These are phyloP conservation scores for Luffa aegyptiaca DNA, from an alignment of 306 rosid species.

Conservation along the genomic window DNA sequence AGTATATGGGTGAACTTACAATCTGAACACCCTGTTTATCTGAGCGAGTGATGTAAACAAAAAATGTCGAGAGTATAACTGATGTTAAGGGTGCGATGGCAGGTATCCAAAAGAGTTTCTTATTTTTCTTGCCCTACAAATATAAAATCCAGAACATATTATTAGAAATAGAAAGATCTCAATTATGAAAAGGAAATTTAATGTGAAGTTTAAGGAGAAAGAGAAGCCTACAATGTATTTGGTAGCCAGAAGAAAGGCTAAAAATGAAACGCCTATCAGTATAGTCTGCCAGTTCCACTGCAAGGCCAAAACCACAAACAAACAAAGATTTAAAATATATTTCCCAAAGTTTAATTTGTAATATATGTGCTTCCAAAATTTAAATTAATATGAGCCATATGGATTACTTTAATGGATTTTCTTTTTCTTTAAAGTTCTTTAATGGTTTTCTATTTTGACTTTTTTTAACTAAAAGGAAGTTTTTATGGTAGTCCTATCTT, in stretches of 20 bases:
- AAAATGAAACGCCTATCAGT: slow-evolving; percentile 50
- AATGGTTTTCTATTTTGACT: too few species aligned
- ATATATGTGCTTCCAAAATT: neutral
- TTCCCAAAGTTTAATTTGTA: too few species aligned
- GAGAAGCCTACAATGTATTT: slow-evolving; percentile 45
- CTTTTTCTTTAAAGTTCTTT: too few species aligned
- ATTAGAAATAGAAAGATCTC: neutral
- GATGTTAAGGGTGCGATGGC: slow-evolving; percentile 77
- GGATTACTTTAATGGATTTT: too few species aligned
- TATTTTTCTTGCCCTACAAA: slow-evolving; percentile 50
- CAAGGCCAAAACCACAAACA: neutral
- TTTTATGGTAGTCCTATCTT: too few species aligned
- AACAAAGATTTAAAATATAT: neutral
- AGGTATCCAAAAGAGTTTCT: slow-evolving; percentile 70
- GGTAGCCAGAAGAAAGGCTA: slow-evolving; percentile 48
- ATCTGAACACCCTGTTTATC: slow-evolving; percentile 56
- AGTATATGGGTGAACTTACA: slow-evolving; percentile 31
- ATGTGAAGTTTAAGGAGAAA: neutral
- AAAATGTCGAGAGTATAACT: slow-evolving; percentile 57
- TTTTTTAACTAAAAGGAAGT: too few species aligned
- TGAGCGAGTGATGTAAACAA: slow-evolving; percentile 58
- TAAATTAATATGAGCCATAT: too few species aligned
- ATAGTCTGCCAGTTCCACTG: slow-evolving; percentile 97
- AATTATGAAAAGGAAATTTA: neutral
- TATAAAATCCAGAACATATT: neutral